phyloP scores from a whole-genome alignment of 495 filamentous ascomycete genomes.

The Thermochaetoides thermophila region DNA sequence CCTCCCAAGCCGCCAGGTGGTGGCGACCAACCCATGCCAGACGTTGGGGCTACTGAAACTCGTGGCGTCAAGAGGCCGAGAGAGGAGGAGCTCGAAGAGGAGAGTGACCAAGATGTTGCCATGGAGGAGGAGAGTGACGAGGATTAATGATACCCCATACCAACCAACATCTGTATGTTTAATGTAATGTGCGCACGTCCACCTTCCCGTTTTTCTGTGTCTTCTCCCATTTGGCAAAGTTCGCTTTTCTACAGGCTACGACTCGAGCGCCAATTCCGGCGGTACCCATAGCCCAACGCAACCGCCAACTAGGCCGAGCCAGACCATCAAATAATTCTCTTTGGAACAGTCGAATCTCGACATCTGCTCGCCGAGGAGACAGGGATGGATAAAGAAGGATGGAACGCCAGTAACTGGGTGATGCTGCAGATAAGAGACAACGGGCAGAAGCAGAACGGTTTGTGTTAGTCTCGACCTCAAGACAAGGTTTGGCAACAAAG shows the following conservation, averaged over 20 bases:
- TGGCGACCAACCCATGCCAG: slow-evolving; percentile 27
- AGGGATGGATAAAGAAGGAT: slow-evolving; percentile 73
- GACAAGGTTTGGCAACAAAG: slow-evolving; percentile 12
- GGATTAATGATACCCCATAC: slow-evolving; percentile 22
- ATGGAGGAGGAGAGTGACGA: slow-evolving; percentile 60
- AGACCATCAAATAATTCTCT: slow-evolving; percentile 59
- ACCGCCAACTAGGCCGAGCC: slow-evolving; percentile 63
- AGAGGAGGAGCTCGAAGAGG: slow-evolving; percentile 41
- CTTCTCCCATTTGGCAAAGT: no score
- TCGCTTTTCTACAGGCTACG: no score
- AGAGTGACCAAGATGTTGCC: slow-evolving; percentile 49
- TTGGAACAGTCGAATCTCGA: slow-evolving; percentile 36
- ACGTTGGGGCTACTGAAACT: slow-evolving; percentile 27
- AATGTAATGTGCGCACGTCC: slow-evolving; percentile 1
- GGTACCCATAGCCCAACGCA: slow-evolving; percentile 61
- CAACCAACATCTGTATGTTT: neutral
- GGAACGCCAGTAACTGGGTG: slow-evolving; percentile 63
- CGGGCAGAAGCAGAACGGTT: no score
- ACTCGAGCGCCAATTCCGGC: slow-evolving; percentile 31
- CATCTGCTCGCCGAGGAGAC: slow-evolving; percentile 71
- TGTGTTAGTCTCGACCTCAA: slow-evolving; percentile 32
- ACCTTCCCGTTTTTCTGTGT: neutral
- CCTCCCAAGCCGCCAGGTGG: slow-evolving; percentile 27
- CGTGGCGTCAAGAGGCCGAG: slow-evolving; percentile 51
- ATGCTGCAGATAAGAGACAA: slow-evolving; percentile 38